These are phyloP conservation scores for Candida boleticola DNA, from an alignment of 805 yeast species.

Conservation along the genomic window DNA sequence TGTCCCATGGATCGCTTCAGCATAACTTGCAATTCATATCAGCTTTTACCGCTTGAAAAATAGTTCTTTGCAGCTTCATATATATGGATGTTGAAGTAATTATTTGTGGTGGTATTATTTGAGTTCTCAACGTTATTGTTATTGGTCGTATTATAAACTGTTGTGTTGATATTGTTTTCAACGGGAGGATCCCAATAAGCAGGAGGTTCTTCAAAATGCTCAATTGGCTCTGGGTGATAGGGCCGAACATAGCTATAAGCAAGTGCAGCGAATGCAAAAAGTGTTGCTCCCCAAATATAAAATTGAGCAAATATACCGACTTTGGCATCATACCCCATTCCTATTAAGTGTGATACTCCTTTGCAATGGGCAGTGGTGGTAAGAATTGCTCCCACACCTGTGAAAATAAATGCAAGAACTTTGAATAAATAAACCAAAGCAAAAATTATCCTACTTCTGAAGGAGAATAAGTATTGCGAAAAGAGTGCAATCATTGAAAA, in stretches of 20 bases:
- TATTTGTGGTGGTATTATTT: too few relatives aligned
- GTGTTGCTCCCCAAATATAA: not conserved
- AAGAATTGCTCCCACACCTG: not conserved
- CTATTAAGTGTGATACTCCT: not conserved
- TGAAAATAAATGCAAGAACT: not conserved
- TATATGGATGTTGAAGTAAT: not conserved
- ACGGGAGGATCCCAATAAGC: too few relatives aligned
- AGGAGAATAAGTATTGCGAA: not conserved
- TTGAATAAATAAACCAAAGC: not conserved
- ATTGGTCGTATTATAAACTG: too few relatives aligned
- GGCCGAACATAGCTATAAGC: not conserved
- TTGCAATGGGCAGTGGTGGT: not conserved
- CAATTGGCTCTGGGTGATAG: not conserved
- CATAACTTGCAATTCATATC: too few relatives aligned
- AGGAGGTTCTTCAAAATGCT: too few relatives aligned
- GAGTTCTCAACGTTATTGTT: too few relatives aligned
- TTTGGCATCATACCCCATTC: not conserved
- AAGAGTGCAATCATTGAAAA: not conserved
- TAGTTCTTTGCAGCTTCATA: not conserved
- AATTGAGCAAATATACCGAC: not conserved
- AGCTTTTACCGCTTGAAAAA: too few relatives aligned
- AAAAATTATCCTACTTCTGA: not conserved
- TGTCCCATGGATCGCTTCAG: too few relatives aligned
- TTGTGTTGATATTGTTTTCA: too few relatives aligned
- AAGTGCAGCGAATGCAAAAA: not conserved